Evolutionary conservation across 257 asterid species (phyloP).

Genomic region (Hygrophila difformis): DNA sequence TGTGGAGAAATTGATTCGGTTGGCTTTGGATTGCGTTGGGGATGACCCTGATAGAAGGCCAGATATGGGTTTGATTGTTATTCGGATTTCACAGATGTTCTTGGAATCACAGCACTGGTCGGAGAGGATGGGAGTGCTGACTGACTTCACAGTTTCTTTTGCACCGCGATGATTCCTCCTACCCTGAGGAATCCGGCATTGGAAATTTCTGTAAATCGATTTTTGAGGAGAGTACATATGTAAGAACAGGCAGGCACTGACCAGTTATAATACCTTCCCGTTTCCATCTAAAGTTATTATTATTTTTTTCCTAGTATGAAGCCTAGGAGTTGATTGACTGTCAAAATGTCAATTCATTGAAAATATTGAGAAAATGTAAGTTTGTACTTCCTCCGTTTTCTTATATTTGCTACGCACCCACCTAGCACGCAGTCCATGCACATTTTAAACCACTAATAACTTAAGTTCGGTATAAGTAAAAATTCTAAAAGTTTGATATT

Average conservation of each 20-base stretch:
- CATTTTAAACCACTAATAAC: too few relatives aligned
- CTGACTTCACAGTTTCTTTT: constrained; percentile 36
- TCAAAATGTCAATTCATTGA: too few relatives aligned
- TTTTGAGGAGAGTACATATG: background rate
- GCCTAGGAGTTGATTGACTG: background rate
- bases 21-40: constrained; percentile 64
- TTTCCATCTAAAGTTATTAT: too few relatives aligned
- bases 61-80: constrained; percentile 70
- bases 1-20: constrained; percentile 51
- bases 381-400: too few relatives aligned
- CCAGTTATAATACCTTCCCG: background rate
- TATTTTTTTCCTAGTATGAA: background rate
- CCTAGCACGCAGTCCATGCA: too few relatives aligned
- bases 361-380: too few relatives aligned
- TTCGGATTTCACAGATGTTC: constrained; percentile 58
- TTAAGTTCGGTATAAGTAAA: too few relatives aligned
- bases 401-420: too few relatives aligned
- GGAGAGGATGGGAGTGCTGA: constrained; percentile 32
- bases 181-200: background rate
- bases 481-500: too few relatives aligned
- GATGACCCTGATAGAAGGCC: constrained; percentile 66
- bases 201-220: background rate
- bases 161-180: constrained; percentile 32
- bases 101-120: constrained; percentile 83
- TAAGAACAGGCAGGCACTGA: background rate